Percentiles rank a stretch among this genome's conserved stretches.
Conservation (phyloP, 225 moss, liverwort and hornwort genomes). For the Pseudisothecium myosuroides region DNA sequence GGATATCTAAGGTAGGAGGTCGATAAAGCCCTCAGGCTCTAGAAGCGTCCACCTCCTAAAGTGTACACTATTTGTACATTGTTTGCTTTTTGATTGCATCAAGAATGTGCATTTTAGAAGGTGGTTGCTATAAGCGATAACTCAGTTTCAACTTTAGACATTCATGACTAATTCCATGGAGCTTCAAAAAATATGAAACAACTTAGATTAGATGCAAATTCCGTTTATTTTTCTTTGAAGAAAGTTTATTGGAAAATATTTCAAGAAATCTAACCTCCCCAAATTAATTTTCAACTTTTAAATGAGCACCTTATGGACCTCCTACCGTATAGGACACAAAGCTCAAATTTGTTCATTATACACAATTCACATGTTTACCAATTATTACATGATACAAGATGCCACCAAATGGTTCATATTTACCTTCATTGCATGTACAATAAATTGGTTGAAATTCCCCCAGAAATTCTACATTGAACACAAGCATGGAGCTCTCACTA, state of each 20-base stretch:
- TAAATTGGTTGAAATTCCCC: not conserved
- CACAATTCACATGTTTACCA: not conserved
- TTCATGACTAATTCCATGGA: rapidly evolving
- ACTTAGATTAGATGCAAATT: not conserved
- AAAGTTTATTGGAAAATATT: not conserved
- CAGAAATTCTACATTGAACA: too few relatives aligned
- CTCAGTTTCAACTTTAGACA: rapidly evolving
- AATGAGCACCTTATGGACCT: not conserved
- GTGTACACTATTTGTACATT: not conserved
- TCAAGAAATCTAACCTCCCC: not conserved
- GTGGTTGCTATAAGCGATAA: not conserved
- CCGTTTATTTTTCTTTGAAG: not conserved
- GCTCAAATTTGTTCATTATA: not conserved
- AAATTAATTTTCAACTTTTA: not conserved
- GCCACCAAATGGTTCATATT: not conserved
- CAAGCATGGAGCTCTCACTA: not conserved
- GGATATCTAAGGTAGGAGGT: not conserved
- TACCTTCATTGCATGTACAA: not conserved
- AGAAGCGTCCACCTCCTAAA: not conserved
- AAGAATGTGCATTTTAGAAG: not conserved
- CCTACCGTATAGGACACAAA: not conserved
- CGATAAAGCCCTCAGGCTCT: rapidly evolving
- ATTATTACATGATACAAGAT: not conserved
- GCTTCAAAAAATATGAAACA: not conserved
- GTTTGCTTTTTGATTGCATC: not conserved